phyloP scores from a whole-genome alignment of 768 basidiomycete genomes.

The Naganishia vaughanmartiniae region DNA sequence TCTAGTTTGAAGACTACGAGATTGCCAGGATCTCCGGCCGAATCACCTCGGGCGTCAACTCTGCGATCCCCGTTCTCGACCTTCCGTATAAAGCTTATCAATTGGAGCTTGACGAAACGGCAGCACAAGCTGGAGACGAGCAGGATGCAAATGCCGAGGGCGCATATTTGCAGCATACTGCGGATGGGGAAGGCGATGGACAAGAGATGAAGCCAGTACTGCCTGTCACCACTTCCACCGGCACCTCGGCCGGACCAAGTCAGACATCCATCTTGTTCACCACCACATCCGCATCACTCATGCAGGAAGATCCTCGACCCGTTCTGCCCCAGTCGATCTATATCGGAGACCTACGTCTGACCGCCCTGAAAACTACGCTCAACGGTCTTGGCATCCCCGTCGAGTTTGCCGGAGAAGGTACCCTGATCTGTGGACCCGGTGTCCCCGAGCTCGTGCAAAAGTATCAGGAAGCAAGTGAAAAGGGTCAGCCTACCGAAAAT shows the following conservation, averaged over 20 bases:
- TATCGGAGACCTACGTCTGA: constrained; percentile 95
- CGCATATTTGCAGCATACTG: constrained; percentile 10
- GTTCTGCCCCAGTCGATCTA: constrained; percentile 83
- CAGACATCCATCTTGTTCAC: constrained; percentile 10
- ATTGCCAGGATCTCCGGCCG: constrained; percentile 87
- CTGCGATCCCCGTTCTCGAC: constrained; percentile 84
- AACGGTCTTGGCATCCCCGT: constrained; percentile 74
- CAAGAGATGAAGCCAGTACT: constrained; percentile 21
- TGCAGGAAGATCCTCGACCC: constrained; percentile 49
- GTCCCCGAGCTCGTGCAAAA: constrained; percentile 54
- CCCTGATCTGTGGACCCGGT: constrained; percentile 69
- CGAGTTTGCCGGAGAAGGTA: constrained; percentile 95
- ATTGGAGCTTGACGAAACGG: not conserved
- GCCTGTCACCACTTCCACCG: not conserved
- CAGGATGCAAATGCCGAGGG: constrained; percentile 14
- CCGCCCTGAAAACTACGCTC: constrained; percentile 77
- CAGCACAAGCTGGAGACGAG: not conserved
- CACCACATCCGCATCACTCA: constrained; percentile 21
- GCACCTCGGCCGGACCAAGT: not conserved
- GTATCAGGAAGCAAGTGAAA: constrained; percentile 58
- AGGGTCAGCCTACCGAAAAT: constrained; percentile 35
- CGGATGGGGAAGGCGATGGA: not conserved
- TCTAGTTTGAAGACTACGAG: constrained; percentile 94
- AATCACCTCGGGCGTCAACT: constrained; percentile 78
- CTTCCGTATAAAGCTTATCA: constrained; percentile 26